phyloP scores from a whole-genome alignment of 2,329 filamentous ascomycete genomes.

The Diplocarpon mali region DNA sequence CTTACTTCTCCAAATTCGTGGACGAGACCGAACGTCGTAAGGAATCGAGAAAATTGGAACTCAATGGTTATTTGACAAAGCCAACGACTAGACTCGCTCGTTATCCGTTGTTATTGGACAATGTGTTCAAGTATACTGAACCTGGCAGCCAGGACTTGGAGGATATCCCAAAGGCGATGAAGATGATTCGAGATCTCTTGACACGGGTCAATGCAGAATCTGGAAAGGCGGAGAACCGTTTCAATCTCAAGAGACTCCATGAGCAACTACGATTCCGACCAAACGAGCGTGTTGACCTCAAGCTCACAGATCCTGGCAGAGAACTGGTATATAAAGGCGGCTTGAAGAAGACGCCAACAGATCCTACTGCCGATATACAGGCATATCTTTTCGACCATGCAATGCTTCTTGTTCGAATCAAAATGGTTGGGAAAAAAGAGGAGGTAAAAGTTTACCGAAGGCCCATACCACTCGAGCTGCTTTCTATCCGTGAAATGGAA shows the following conservation, averaged over 20 bases:
- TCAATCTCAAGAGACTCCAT: slow-evolving; percentile 86
- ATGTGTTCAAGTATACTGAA: slow-evolving; percentile 83
- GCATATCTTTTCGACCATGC: slow-evolving; percentile 96
- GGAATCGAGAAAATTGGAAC: slow-evolving; percentile 89
- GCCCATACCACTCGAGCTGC: slow-evolving; percentile 85
- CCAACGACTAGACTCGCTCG: slow-evolving; percentile 89
- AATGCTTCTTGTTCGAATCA: slow-evolving; percentile 80
- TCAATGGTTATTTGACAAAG: slow-evolving; percentile 97
- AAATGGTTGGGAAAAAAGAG: slow-evolving; percentile 84
- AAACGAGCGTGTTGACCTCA: slow-evolving; percentile 85
- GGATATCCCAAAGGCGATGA: slow-evolving; percentile 83
- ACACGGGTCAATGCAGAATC: slow-evolving; percentile 87
- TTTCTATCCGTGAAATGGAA: slow-evolving; percentile 95
- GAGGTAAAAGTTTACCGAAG: slow-evolving; percentile 90
- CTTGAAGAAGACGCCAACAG: slow-evolving; percentile 84
- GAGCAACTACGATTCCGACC: slow-evolving; percentile 84
- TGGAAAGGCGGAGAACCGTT: slow-evolving; percentile 94
- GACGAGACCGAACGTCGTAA: slow-evolving; percentile 94
- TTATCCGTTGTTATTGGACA: slow-evolving; percentile 85
- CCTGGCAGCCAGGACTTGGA: slow-evolving; percentile 82
- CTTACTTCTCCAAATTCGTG: slow-evolving; percentile 78
- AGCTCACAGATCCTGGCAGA: slow-evolving; percentile 84
- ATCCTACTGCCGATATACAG: slow-evolving; percentile 71
- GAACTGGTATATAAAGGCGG: slow-evolving; percentile 90
- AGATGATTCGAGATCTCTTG: slow-evolving; percentile 76